Percentiles rank a stretch among this genome's conserved stretches.
phyloP scores from a whole-genome alignment of 192 early-diverging fungal genomes.

The Entomortierella beljakovae region DNA sequence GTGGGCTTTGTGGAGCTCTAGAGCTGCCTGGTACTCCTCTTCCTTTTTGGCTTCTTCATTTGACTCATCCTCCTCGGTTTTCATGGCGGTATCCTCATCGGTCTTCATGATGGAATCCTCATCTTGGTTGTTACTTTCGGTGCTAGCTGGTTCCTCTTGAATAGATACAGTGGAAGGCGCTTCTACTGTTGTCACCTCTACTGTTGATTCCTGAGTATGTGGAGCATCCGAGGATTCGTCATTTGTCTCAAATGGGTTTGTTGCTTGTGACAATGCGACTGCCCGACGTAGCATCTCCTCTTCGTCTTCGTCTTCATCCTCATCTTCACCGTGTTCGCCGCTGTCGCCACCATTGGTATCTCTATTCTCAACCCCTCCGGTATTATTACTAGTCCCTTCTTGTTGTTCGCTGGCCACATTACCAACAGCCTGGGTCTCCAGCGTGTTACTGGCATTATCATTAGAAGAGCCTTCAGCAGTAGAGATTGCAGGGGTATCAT shows the following conservation, averaged over 20 bases:
- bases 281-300: slow-evolving; percentile 53
- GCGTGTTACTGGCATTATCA: neutral
- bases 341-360: slow-evolving; percentile 30
- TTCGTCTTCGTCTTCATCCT: slow-evolving; percentile 46
- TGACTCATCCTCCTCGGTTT: slow-evolving; percentile 12
- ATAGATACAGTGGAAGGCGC: neutral
- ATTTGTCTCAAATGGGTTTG: slow-evolving; percentile 22
- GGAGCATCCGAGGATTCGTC: slow-evolving; percentile 42
- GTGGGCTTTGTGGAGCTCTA: slow-evolving; percentile 40
- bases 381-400: slow-evolving; percentile 2
- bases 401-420: slow-evolving; percentile 34
- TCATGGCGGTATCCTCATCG: neutral
- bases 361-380: slow-evolving; percentile 1
- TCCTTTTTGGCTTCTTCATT: slow-evolving; percentile 53
- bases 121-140: neutral
- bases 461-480: slow-evolving; percentile 8
- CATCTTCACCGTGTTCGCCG: slow-evolving; percentile 25
- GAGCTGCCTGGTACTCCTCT: slow-evolving; percentile 59
- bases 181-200: slow-evolving; percentile 12
- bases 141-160: neutral
- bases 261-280: slow-evolving; percentile 41
- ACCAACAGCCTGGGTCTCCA: neutral
- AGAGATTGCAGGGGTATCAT: neutral
- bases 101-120: neutral
- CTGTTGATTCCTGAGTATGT: slow-evolving; percentile 47